These are phyloP conservation scores for Nakazawaea molendinolei DNA, from an alignment of 805 yeast species.

Conservation along the genomic window DNA sequence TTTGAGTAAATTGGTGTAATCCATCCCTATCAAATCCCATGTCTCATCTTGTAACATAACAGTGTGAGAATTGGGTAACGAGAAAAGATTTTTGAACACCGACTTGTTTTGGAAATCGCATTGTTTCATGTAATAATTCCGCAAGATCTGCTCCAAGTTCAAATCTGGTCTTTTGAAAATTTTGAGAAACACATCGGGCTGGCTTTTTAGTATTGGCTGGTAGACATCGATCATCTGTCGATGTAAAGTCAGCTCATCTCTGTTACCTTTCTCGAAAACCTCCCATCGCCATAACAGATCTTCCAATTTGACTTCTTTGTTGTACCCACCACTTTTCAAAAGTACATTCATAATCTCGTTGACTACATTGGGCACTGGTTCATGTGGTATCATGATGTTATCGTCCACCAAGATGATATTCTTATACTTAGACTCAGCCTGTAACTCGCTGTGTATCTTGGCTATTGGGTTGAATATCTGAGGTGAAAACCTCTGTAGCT, in stretches of 20 bases:
- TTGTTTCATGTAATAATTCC: background rate
- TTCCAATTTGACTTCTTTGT: background rate
- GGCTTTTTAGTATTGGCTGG: background rate
- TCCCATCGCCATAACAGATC: too few species aligned
- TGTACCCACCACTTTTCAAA: background rate
- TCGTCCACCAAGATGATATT: constrained; percentile 6
- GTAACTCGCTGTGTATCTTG: too few species aligned
- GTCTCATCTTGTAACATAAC: background rate
- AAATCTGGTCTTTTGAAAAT: constrained; percentile 11
- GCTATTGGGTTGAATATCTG: too few species aligned
- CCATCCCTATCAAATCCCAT: background rate
- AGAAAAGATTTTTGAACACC: background rate
- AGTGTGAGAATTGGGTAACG: background rate
- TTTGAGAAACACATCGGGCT: background rate
- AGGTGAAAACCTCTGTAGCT: too few species aligned
- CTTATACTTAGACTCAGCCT: too few species aligned
- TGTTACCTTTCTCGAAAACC: too few species aligned
- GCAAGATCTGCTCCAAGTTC: background rate
- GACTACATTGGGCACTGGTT: background rate
- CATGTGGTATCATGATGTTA: background rate
- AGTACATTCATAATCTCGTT: constrained; percentile 1
- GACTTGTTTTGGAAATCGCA: background rate
- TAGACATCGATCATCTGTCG: constrained; percentile 2
- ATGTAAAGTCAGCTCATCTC: too few species aligned
- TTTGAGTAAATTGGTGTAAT: background rate